Base-by-base conservation (phyloP, 306 rosid species). In the Dryas alaskensis region DNA sequence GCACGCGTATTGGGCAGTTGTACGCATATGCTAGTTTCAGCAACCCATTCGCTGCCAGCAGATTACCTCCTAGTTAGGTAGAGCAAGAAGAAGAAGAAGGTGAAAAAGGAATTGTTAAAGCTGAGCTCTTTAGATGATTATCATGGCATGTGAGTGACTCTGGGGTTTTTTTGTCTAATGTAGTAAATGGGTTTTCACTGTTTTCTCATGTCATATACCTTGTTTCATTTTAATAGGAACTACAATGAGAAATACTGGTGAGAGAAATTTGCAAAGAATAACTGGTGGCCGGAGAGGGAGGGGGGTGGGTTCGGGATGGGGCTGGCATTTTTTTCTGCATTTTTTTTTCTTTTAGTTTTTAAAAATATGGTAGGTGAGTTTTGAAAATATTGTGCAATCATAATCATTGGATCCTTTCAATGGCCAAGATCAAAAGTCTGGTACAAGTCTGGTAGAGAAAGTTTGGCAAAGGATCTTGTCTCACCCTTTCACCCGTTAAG, bases 71-170 rank as follows among this genome's bases (percentile, higher is more conserved):
- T 46, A 5, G 16, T 42, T 16, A 16, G 8, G 19, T 10, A 60
- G 76, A 16, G 11, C 48, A 46, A 31, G 49, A 46, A 73, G 76
- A 16, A 19, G 22, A 22, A 44, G 27, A 45, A 25, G 48, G 42
- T 4, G 57, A 25, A 14, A 46, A 1, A 53, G 13, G 7, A 52
- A 42, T 2, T 5, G 17, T 9, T 5, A 5, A 42, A 74, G 71
- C 71, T 17, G 17, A 40, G 37, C 45, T 51, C 4, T 63, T 6
- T 31, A 13, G 39, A 13, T 46, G 72, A 19, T 47, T 14, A 31
- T 66, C 5, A 64, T 64, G 70, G 42, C 78, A 52, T 25, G 78
- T 74, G 64, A 74, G 70, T 74, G 55, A 63, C 10, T 64, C 19
- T 8, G 37, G 2, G 12, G 3, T 51, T 7, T 63, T 51, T 1